Base-by-base conservation (phyloP, 345 rosid species). In the Lumnitzera racemosa region DNA sequence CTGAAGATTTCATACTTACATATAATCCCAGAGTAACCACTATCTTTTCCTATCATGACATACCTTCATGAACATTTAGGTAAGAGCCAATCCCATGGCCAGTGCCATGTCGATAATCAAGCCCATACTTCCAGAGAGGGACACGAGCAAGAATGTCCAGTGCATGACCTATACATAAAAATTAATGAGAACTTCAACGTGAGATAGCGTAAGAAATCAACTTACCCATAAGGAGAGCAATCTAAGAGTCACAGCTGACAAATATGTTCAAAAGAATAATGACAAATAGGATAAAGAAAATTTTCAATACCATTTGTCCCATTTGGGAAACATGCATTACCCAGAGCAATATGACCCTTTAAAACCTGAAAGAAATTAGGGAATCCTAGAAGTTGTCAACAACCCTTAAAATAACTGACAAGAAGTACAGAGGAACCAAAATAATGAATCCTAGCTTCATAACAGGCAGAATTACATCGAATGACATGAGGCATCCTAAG, bases 21-120 rank as follows among this genome's bases (percentile, higher is more conserved):
- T 20, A 20, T 20, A 20, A 20, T 20, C 36, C 36, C 36, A 29
- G 3, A 3, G 3, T 3, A 3, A 29, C 7, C 36, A 3, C 36
- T 59, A 36, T 51, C 58, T 24, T 16, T 58, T 43, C 36, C 55
- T 23, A 47, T 63, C 56, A 75, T 62, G 46, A 65, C 81, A 66
- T 65, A 79, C 99, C 99, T 86, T 90, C 99, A 80, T 95, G 99
- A 70, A 95, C 97, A 50, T 70, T 83, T 56, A 95, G 80, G 77
- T 86, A 95, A 67, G 99, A 95, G 36, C 99, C 99, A 47, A 95
- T 78, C 65, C 99, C 97, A 76, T 95, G 99, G 66, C 99, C 99
- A 61, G 99, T 95, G 47, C 96, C 99, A 63, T 95, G 99, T 51
- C 92, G 84, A 72, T 88, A 95, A 78, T 90, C 96, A 71, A 95